Conservation (phyloP, 257 asterid genomes). For the Ilex asprella region DNA sequence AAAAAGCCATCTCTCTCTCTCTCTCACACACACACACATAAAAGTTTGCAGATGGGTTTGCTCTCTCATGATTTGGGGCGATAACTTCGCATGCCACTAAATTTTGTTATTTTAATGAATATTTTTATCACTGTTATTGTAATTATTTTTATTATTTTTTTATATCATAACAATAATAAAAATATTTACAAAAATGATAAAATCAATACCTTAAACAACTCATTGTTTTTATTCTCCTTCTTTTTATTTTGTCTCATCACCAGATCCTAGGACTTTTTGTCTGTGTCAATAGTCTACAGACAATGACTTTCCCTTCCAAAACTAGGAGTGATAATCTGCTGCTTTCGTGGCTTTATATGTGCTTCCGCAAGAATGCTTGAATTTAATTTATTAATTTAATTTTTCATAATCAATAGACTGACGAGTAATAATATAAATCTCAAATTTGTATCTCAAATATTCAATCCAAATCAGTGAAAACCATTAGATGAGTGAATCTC, state of each 20-base stretch:
- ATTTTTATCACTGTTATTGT: too few species aligned
- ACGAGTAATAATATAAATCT: too few species aligned
- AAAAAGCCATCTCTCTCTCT: conserved; percentile 2
- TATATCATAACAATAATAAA: neutral
- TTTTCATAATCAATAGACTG: too few species aligned
- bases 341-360: too few species aligned
- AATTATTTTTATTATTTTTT: too few species aligned
- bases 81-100: conserved; percentile 45
- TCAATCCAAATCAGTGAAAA: too few species aligned
- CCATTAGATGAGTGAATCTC: too few species aligned
- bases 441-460: too few species aligned
- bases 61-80: conserved; percentile 43
- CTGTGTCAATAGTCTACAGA: neutral
- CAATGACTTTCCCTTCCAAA: neutral
- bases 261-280: conserved; percentile 37
- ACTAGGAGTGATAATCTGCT: conserved; percentile 7
- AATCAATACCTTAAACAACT: conserved; percentile 34
- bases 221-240: conserved; percentile 9
- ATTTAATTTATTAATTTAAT: neutral
- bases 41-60: too few species aligned
- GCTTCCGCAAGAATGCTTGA: too few species aligned
- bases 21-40: too few species aligned
- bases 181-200: conserved; percentile 14
- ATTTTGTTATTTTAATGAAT: too few species aligned
- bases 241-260: conserved; percentile 19